Base-by-base conservation (phyloP, 2,329 filamentous ascomycete species). In the Zalaria sp. region DNA sequence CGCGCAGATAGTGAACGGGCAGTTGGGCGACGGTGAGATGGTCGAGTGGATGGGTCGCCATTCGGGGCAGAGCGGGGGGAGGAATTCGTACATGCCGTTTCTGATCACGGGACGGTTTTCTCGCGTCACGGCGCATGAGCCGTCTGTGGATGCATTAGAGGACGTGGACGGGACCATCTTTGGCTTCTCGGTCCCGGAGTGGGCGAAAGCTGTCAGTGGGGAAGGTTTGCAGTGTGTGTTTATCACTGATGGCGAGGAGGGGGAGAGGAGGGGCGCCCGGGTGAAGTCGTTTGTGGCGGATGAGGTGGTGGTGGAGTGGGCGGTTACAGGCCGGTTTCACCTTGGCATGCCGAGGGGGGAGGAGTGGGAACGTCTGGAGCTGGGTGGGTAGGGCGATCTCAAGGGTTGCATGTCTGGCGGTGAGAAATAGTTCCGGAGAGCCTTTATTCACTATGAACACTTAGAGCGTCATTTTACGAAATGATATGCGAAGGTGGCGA, bases 261-360 rank as follows among this genome's bases (percentile, higher is more conserved):
- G 61, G 25, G 57, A 56, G 40, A 52, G 51, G 39, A 46, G 51
- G 10, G 63, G 62, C 3, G 63, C 61, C 0, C 50, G 52, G 25
- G 57, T 66, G 5, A 43, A 51, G 18, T 56, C 63, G 28, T 65
- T 66, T 41, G 57, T 58, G 43, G 59, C 56, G 31, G 53, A 47
- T 3, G 57, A 54, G 25, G 57, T 52, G 4, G 7, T 51, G 11
- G 43, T 66, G 41, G 54, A 57, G 34, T 64, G 58, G 53, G 57
- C 59, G 2, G 63, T 61, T 42, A 63, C 59, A 36, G 63, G 61
- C 8, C 53, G 62, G 32, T 64, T 64, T 43, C 63, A 65, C 51
- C 45, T 66, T 27, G 62, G 62, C 0, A 64, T 66, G 36, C 61
- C 63, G 25, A 57, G 61, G 37, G 62, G 59, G 36, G 57, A 58